These are phyloP conservation scores for Xylaria flabelliformis DNA, from an alignment of 495 filamentous ascomycete species.

Conservation along the genomic window DNA sequence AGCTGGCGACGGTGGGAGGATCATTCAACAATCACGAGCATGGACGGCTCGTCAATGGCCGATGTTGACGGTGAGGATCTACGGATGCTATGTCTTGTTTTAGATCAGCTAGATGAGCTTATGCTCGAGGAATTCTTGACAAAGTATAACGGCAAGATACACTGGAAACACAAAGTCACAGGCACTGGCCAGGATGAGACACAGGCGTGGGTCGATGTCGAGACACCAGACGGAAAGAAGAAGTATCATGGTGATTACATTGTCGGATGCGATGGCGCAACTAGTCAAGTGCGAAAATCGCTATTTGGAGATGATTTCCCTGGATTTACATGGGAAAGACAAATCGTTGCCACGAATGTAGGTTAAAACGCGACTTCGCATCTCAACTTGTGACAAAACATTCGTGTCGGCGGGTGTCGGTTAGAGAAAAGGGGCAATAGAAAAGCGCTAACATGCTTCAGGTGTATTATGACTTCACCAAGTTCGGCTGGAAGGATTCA, in stretches of 20 bases:
- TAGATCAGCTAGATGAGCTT: constrained; percentile 50
- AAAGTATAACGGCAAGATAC: constrained; percentile 49
- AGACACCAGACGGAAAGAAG: constrained; percentile 49
- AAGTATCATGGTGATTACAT: constrained; percentile 61
- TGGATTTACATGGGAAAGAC: constrained; percentile 63
- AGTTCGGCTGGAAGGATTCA: constrained; percentile 60
- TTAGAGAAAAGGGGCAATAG: neutral
- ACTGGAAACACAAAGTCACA: constrained; percentile 57
- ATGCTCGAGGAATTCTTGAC: constrained; percentile 55
- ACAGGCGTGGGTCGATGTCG: constrained; percentile 56
- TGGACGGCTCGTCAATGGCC: constrained; percentile 37
- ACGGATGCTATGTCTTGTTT: constrained; percentile 45
- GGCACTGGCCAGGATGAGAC: constrained; percentile 57
- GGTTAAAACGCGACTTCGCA: neutral
- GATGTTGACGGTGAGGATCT: constrained; percentile 46
- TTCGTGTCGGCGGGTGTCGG: neutral
- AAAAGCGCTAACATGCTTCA: constrained; percentile 28
- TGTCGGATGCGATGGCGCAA: constrained; percentile 65
- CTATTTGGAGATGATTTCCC: constrained; percentile 66
- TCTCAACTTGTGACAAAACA: neutral
- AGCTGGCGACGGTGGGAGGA: constrained; percentile 57
- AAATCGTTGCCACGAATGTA: constrained; percentile 70
- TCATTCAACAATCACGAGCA: constrained; percentile 41
- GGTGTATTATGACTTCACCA: constrained; percentile 63
- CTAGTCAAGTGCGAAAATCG: constrained; percentile 58